These are phyloP conservation scores for Haematococcus lacustris DNA, from an alignment of 139 green algal genomes.

Conservation along the genomic window DNA sequence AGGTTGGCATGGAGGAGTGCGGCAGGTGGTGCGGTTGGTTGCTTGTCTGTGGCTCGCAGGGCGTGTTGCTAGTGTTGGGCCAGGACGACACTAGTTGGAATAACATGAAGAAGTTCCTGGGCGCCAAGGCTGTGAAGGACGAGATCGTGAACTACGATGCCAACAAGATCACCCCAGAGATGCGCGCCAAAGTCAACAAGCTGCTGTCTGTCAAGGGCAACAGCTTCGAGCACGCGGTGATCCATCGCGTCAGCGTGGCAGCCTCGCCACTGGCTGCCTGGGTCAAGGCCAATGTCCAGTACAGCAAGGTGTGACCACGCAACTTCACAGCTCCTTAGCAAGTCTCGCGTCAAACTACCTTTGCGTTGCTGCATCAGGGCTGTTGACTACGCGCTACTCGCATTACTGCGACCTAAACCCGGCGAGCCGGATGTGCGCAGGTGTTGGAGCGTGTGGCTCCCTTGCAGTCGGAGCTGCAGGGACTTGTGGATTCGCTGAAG, in stretches of 20 bases:
- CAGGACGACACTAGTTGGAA: constrained; percentile 76
- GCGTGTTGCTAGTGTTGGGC: constrained; percentile 66
- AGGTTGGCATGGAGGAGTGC: no score
- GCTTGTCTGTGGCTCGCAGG: no score
- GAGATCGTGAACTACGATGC: constrained; percentile 82
- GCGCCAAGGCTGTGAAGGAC: constrained; percentile 43
- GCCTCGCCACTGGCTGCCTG: constrained; percentile 72
- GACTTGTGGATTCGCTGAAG: constrained; percentile 43
- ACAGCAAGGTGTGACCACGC: no score
- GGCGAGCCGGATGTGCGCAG: no score
- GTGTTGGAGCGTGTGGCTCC: constrained; percentile 52
- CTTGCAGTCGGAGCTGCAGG: constrained; percentile 53
- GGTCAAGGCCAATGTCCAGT: constrained; percentile 60
- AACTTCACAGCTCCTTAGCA: constrained; percentile 10
- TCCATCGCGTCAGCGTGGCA: constrained; percentile 65
- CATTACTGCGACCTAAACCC: no score
- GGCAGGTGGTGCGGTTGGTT: no score
- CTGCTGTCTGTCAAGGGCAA: constrained; percentile 44
- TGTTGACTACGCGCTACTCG: no score
- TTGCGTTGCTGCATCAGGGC: no score
- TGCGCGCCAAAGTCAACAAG: constrained; percentile 34
- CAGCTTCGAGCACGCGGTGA: constrained; percentile 63
- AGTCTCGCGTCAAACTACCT: no score
- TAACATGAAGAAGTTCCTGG: constrained; percentile 82
- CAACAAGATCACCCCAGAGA: constrained; percentile 28